Base-by-base conservation (phyloP, 352 stramenopile genomes). In the Aphanomyces invadans region DNA sequence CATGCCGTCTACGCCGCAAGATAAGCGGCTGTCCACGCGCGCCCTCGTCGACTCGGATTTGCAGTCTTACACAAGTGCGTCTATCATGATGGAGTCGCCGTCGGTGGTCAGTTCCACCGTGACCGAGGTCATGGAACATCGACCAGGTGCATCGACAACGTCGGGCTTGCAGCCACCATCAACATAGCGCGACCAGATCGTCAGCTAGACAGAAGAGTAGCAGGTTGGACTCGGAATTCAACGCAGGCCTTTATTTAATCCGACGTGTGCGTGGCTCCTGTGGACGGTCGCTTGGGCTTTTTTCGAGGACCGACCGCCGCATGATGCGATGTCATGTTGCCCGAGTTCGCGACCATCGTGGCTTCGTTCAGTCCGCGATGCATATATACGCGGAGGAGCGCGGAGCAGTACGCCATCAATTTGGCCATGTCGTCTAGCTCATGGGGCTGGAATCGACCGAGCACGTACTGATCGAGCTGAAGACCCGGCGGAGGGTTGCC, bases 401-500 rank as follows among this genome's bases (percentile, higher is more conserved):
- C 86, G 53, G 86, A 80, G 21, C 80, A 76, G 65, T 90, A 93
- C 33, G 69, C 62, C 12, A 93, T 56, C 17, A 95, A 74, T 26
- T 78, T 63, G 0, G 72, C 69, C 73, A 92, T 78, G 19, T 76
- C 70, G n/a, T 92, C 84, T 52, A 91, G 81, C 52, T 95, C 86
- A 62, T 92, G 76, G 2, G 80, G 74, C 39, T 87, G 81, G 62
- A 95, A 95, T 10, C 81, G 78, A 32, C 69, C 80, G 11, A 95
- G 72, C 23, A 95, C 86, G 33, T 80, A 92, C 66, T 88, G 89
- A 76, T 91, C 81, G 72, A 95, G 89, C 17, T 82, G 81, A 2
- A 84, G 89, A n/a, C 84, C 83, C 0, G 86, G 73, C 4, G 83
- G 83, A 0, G 86, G 82, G 42, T 81, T 83, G 51, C 78, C 81